Evolutionary conservation across 176 grass and related monocot genomes (phyloP).

Genomic region (Leersia perrieri): DNA sequence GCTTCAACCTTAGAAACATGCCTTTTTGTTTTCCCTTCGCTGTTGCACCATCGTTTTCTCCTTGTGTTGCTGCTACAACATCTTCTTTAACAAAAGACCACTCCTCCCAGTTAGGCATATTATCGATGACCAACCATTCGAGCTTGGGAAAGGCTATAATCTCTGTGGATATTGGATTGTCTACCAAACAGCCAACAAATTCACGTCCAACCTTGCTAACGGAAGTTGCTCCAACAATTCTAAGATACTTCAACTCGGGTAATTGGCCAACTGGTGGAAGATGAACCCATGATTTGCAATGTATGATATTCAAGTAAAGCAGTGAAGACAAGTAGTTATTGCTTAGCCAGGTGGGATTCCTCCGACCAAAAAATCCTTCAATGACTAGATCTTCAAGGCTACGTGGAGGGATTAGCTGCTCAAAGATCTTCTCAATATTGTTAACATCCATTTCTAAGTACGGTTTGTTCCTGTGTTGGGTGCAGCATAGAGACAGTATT

Average conservation of each 20-base stretch:
- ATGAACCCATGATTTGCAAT: neutral
- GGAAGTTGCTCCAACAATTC: neutral
- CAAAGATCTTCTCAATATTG: neutral
- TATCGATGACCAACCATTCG: neutral
- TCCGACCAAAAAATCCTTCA: neutral
- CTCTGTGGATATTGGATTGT: neutral
- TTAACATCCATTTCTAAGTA: neutral
- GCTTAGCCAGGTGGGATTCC: neutral
- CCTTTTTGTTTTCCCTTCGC: too few species aligned
- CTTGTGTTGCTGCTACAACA: too few species aligned
- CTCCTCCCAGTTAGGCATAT: neutral
- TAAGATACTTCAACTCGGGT: neutral
- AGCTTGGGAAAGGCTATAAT: neutral
- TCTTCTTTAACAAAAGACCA: neutral
- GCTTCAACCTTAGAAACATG: too few species aligned
- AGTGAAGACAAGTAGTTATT: neutral
- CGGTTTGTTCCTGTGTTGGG: neutral
- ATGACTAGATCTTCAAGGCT: neutral
- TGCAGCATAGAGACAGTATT: neutral
- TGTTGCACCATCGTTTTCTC: too few species aligned
- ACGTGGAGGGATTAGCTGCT: neutral
- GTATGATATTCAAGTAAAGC: neutral
- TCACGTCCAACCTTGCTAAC: neutral
- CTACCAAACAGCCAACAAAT: neutral
- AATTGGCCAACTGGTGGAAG: neutral